A percentile compares a stretch with the other conserved stretches of the same genome.
Evolutionary conservation across 1,139 yeast species (phyloP).

Genomic region (Meyerozyma athensensis): DNA sequence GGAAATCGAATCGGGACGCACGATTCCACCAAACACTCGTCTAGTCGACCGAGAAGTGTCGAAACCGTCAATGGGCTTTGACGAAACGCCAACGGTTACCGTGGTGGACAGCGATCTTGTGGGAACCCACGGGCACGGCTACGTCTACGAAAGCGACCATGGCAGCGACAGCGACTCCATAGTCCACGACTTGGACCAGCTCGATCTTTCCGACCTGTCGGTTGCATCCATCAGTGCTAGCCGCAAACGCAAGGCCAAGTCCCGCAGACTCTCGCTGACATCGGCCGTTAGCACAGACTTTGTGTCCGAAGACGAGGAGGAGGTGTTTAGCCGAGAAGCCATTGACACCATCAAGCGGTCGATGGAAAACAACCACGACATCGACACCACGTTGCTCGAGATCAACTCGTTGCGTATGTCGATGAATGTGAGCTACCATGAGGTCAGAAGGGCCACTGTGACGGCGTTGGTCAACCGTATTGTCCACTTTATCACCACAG

Average conservation of each 20-base stretch:
- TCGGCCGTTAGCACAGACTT: conserved; percentile 38
- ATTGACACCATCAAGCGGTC: conserved; percentile 92
- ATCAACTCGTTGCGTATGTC: conserved; percentile 95
- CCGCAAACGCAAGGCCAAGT: conserved; percentile 33
- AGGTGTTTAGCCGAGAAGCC: conserved; percentile 83
- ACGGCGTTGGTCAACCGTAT: conserved; percentile 67
- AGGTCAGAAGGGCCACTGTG: conserved; percentile 79
- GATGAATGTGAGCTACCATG: conserved; percentile 91
- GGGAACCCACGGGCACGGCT: conserved; percentile 60
- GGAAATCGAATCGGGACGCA: conserved; percentile 48
- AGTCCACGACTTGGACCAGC: conserved; percentile 56
- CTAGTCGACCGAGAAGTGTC: conserved; percentile 46
- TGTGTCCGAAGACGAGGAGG: conserved; percentile 56
- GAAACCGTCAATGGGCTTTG: conserved; percentile 17
- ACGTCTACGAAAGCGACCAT: conserved; percentile 38
- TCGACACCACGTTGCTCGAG: conserved; percentile 89
- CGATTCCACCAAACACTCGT: conserved; percentile 47
- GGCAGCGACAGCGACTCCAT: conserved; percentile 40
- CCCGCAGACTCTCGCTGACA: conserved; percentile 34
- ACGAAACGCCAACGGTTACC: conserved; percentile 6
- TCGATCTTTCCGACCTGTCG: conserved; percentile 77
- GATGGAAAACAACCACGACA: conserved; percentile 83
- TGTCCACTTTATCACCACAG: conserved; percentile 68
- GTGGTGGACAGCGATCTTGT: conserved; percentile 38
- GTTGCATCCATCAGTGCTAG: conserved; percentile 56